Percentiles rank a stretch among this genome's conserved stretches.
These are phyloP conservation scores for Biancaea sappan DNA, from an alignment of 306 rosid genomes.

Conservation along the genomic window DNA sequence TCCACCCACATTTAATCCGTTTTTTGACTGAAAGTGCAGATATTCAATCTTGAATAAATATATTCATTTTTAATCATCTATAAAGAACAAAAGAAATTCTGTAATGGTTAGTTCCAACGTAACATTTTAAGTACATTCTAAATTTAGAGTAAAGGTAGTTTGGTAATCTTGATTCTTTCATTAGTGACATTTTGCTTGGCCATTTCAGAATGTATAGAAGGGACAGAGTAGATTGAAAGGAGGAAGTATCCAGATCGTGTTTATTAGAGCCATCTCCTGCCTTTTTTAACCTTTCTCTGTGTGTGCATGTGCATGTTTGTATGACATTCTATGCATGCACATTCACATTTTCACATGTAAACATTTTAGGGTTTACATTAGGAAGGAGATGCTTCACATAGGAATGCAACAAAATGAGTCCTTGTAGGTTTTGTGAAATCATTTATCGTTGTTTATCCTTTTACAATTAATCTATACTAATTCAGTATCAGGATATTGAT, in stretches of 20 bases:
- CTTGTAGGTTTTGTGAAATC: neutral
- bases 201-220: neutral
- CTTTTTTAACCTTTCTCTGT: neutral
- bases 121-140: neutral
- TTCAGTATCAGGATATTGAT: slow-evolving; percentile 1
- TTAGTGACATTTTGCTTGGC: neutral
- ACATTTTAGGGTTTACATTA: slow-evolving; percentile 4
- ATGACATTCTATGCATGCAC: neutral
- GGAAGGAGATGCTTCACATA: slow-evolving; percentile 15
- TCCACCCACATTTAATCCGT: neutral
- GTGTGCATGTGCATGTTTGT: neutral
- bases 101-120: neutral
- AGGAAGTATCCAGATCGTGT: neutral
- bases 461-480: neutral
- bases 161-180: slow-evolving; percentile 12
- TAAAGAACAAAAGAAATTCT: neutral
- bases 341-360: neutral
- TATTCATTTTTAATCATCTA: neutral
- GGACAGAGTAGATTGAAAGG: neutral
- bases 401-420: neutral
- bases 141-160: slow-evolving; percentile 6
- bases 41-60: neutral
- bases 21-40: neutral
- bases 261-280: slow-evolving; percentile 6
- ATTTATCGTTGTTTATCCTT: neutral